These are phyloP conservation scores for Gentiana dahurica DNA, from an alignment of 257 asterid genomes.

Conservation along the genomic window DNA sequence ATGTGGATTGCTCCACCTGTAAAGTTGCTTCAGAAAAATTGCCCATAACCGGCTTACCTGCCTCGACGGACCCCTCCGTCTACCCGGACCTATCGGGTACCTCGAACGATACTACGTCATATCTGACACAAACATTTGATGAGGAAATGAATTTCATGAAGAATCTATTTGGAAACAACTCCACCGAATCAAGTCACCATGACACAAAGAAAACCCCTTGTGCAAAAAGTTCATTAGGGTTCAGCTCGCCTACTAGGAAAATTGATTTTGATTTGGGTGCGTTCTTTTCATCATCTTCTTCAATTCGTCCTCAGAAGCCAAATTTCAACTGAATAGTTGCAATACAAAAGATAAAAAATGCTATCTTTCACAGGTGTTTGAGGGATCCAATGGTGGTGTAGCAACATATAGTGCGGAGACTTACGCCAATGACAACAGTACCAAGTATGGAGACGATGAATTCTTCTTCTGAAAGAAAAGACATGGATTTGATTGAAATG, in stretches of 20 bases:
- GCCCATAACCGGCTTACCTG: no score
- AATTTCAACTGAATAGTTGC: not conserved
- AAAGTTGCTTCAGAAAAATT: slow-evolving; percentile 2
- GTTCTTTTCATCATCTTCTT: not conserved
- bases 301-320: not conserved
- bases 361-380: slow-evolving; percentile 11
- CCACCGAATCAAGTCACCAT: not conserved
- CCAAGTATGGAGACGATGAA: slow-evolving; percentile 4
- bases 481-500: slow-evolving; percentile 23
- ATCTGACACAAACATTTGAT: slow-evolving; percentile 18
- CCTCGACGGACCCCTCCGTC: not conserved
- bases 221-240: slow-evolving; percentile 2
- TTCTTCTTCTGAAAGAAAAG: slow-evolving; percentile 10
- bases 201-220: not conserved
- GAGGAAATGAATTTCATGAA: slow-evolving; percentile 56
- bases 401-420: not conserved
- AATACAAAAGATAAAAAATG: not conserved
- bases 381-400: slow-evolving; percentile 7
- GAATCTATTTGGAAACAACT: slow-evolving; percentile 22
- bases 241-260: not conserved
- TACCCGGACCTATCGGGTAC: slow-evolving; percentile 1
- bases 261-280: not conserved
- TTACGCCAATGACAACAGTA: not conserved
- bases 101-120: slow-evolving; percentile 19
- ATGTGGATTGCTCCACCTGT: not conserved